These are phyloP conservation scores for Hypomontagnella submonticulosa DNA, from an alignment of 495 filamentous ascomycete species.

Conservation along the genomic window DNA sequence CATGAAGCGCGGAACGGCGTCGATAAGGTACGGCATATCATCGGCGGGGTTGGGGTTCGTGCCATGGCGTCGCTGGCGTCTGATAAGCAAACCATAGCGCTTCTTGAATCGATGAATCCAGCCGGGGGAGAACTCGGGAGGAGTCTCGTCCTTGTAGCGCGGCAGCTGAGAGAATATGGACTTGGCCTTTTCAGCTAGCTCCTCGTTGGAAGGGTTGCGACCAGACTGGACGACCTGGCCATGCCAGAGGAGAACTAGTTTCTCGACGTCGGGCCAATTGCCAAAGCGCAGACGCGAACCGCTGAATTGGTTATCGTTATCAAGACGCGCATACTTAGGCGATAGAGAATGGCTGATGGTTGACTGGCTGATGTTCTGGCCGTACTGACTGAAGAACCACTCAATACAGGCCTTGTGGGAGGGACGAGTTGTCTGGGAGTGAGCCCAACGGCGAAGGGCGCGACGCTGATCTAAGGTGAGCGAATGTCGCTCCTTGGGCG, in stretches of 20 bases:
- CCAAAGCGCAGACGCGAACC: constrained; percentile 64
- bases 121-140: constrained; percentile 64
- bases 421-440: constrained; percentile 59
- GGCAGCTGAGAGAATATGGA: constrained; percentile 59
- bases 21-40: constrained; percentile 61
- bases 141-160: constrained; percentile 60
- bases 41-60: constrained; percentile 55
- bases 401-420: constrained; percentile 65
- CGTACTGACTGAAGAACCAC: constrained; percentile 62
- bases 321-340: constrained; percentile 64
- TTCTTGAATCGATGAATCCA: constrained; percentile 68
- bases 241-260: constrained; percentile 64
- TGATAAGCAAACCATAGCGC: constrained; percentile 61
- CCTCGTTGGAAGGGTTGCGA: constrained; percentile 62
- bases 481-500: constrained; percentile 60
- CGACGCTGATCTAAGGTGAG: constrained; percentile 64
- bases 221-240: constrained; percentile 56
- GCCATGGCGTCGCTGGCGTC: constrained; percentile 59
- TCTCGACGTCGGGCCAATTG: constrained; percentile 67
- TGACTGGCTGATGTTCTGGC: constrained; percentile 63
- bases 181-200: constrained; percentile 64
- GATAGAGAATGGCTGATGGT: constrained; percentile 64
- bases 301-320: constrained; percentile 61
- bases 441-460: constrained; percentile 63
- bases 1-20: constrained; percentile 61